These are phyloP conservation scores for Tolypocladium album DNA, from an alignment of 2,329 filamentous ascomycete species.

Conservation along the genomic window DNA sequence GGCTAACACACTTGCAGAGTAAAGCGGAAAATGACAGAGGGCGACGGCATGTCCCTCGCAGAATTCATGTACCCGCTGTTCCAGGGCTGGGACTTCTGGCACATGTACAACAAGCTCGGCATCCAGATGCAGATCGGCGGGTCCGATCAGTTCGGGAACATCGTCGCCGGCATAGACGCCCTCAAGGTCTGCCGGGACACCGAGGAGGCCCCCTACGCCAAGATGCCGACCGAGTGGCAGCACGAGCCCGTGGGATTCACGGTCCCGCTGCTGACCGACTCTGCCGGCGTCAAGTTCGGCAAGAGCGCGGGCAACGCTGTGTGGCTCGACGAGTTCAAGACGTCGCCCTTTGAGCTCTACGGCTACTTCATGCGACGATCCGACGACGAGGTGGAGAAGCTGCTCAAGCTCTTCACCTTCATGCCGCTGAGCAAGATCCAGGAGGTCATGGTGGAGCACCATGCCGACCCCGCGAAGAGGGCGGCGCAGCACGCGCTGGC, in stretches of 20 bases:
- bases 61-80: conserved; percentile 91
- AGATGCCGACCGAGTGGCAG: conserved; percentile 29
- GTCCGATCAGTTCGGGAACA: conserved; percentile 94
- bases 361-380: conserved; percentile 77
- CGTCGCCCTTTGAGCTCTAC: conserved; percentile 77
- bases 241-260: conserved; percentile 74
- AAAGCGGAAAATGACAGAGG: conserved; percentile 71
- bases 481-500: conserved; percentile 77
- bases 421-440: conserved; percentile 61
- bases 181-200: conserved; percentile 62
- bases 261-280: conserved; percentile 77
- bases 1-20: conserved; percentile 34
- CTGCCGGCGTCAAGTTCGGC: conserved; percentile 81
- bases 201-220: conserved; percentile 33
- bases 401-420: conserved; percentile 88
- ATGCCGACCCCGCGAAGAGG: conserved; percentile 56
- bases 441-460: conserved; percentile 57
- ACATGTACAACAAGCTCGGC: conserved; percentile 56
- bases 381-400: conserved; percentile 69
- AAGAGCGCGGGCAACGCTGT: conserved; percentile 91
- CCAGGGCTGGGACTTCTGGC: conserved; percentile 96
- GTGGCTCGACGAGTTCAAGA: conserved; percentile 80
- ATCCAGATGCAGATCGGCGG: conserved; percentile 87
- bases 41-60: conserved; percentile 86
- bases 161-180: conserved; percentile 77